Base-by-base conservation (phyloP, 306 rosid species). In the Pyrus bretschneideri region DNA sequence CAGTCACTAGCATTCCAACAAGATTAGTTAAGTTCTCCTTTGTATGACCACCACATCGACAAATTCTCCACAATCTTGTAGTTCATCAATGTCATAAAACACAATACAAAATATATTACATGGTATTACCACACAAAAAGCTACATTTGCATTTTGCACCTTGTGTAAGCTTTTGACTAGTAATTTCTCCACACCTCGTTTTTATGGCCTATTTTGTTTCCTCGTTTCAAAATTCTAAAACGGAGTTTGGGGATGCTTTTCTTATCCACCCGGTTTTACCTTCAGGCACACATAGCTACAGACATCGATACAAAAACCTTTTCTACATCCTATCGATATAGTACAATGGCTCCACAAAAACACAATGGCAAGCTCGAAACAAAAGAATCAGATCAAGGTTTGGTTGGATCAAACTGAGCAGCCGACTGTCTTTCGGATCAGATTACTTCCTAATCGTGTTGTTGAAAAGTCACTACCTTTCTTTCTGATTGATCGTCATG, bases 291-390 rank as follows among this genome's bases (percentile, higher is more conserved):
- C 27, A 72, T 25, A 64, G 11, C 58, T 23, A 19, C 60, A 0
- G 40, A 86, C 30, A 81, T 2, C 15, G 71, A 49, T 49, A 63
- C 67, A 81, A 69, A 73, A 62, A 52, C 73, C 74, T 19, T 79
- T 64, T 19, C 65, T 64, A 73, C 61, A 77, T 30, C 69, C 6
- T 72, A 70, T 71, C 70, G 29, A 80, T 61, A 82, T 61, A 42
- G 76, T 65, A 75, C 84, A 64, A 79, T 71, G 72, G 71, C 81
- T 81, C 61, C 82, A 49, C 78, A 44, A 72, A 42, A 52, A 87
- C 83, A 88, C 81, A 85, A 88, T 83, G 76, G 69, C 73, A 40
- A 49, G 55, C 76, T 76, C 85, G 19, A 64, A 71, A 12, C 70
- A 73, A 49, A 57, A 78, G 13, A 31, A 17, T 19, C 27, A 4